Base-by-base conservation (phyloP, 2,329 filamentous ascomycete genomes). In the Xylariaceae sp. region DNA sequence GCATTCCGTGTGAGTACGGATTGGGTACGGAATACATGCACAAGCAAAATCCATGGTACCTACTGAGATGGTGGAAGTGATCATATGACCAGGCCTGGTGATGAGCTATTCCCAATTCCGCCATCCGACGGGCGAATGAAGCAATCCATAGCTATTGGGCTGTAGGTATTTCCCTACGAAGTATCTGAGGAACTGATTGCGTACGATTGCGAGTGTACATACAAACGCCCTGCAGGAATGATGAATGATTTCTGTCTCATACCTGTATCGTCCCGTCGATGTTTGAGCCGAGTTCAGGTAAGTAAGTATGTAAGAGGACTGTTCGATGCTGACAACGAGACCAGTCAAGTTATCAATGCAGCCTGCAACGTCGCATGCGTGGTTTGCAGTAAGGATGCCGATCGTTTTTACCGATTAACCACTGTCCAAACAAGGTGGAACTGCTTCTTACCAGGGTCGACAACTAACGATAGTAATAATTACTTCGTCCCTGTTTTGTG, bases 11-110 rank as follows among this genome's bases (percentile, higher is more conserved):
- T 30, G 23, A 30, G 23, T 30, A 30, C 23, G 23, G 23, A 30
- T 30, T 30, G 23, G 23, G 23, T 30, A 30, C 23, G 17, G 17
- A 18, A 4, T 30, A 4, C 23, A 30, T 30, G 23, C 23, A 30
- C 23, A 30, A 30, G 23, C 35, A 44, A 49, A 56, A 61, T 17
- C 55, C 56, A 50, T 56, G 55, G 58, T 54, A 49, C 55, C 37
- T 42, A 42, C 37, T 49, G 51, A 58, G 56, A 37, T 58, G 48
- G 39, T 58, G 51, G 53, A 56, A 48, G 18, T 53, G 55, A 55
- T 58, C 58, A 61, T 55, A 60, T 61, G 61, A 61, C 58, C 23
- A 48, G 53, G 11, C 45, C 49, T 45, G 53, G 51, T 61, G 55
- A 61, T 61, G 51, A 52, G 11, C 47, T 44, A 50, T 57, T 13